Evolutionary conservation across 1,284 basidiomycete species (phyloP), one percentile per base, ranked within the genome.

Genomic region (Hypsizygus ulmarius): DNA sequence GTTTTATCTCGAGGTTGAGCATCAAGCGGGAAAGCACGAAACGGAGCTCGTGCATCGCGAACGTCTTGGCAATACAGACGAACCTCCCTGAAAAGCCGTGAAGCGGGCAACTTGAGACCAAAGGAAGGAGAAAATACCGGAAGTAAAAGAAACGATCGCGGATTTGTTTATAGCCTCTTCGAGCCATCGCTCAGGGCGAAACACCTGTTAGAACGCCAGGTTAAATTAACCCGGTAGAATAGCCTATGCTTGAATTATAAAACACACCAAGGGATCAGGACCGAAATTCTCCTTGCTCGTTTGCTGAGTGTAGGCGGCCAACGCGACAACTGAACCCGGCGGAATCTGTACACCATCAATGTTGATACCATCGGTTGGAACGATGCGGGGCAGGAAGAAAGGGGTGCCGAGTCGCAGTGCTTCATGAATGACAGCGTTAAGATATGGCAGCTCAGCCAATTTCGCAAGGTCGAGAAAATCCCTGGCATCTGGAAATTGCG

Each of bases 111-210:
- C 5, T 28, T 1, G 34, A 3, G 18, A 38, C 33, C 47, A 27
- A 19, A 44, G 2, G 25, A 1, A 11, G 4, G 15, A 5, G 4
- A 15, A 25, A 46, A 4, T 39, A 52, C 57, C 57, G 29, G 43
- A 50, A 2, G 57, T 53, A 43, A 59, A 59, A 3, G 57, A 50
- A 18, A 54, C 49, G 33, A 56, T 44, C 5, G 50, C 54, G 15
- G 56, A 33, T 33, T 52, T 54, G 35, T 54, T 47, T 8, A 58
- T 37, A 18, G 53, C 54, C 11, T 38, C 58, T 18, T 55, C 51
- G 25, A 59, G 49, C 57, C 59, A 60, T 33, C 59, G 43, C 32
- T 60, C 59, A 16, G 55, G 52, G 14, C 48, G 53, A 36, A 52
- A 60, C 10, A 39, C 35, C 53, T 55, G 38, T 9, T 18, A 5